Evolutionary conservation across 768 basidiomycete genomes (phyloP).

Genomic region (Pulveroboletus ravenelii): DNA sequence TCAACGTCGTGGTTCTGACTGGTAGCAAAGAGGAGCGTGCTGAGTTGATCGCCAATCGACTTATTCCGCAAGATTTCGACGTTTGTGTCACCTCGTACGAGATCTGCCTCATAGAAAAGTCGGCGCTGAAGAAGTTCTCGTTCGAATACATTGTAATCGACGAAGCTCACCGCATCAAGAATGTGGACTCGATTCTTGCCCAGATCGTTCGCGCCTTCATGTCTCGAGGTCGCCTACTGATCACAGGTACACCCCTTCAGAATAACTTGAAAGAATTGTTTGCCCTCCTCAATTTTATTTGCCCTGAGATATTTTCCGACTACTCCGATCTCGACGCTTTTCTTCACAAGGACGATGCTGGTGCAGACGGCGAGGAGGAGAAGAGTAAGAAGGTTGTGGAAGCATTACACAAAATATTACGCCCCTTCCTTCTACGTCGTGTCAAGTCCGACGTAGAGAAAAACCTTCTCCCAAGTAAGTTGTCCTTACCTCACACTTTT

Average conservation of each 20-base stretch:
- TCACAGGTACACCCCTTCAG: conserved; percentile 95
- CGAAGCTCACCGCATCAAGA: conserved; percentile 99
- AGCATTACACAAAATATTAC: conserved; percentile 92
- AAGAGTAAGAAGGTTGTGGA: conserved; percentile 92
- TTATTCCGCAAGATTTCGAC: conserved; percentile 87
- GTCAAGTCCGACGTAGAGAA: conserved; percentile 99
- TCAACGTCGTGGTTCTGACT: conserved; percentile 75
- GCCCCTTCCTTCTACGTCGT: conserved; percentile 89
- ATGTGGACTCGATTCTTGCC: conserved; percentile 91
- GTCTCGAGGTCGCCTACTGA: conserved; percentile 84
- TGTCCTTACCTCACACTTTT: background rate
- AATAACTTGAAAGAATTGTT: conserved; percentile 97
- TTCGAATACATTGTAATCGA: conserved; percentile 99
- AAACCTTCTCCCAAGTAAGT: conserved; percentile 81
- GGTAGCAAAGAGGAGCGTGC: conserved; percentile 89
- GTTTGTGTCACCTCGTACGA: conserved; percentile 96
- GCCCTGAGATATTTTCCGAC: conserved; percentile 92
- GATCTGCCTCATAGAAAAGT: conserved; percentile 92
- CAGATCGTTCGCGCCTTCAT: conserved; percentile 92
- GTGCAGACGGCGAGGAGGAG: conserved; percentile 67
- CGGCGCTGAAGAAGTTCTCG: conserved; percentile 87
- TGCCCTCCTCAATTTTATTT: conserved; percentile 89
- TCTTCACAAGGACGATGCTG: conserved; percentile 80
- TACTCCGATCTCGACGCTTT: conserved; percentile 91
- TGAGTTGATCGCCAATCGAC: conserved; percentile 68